These are phyloP conservation scores for Liriodendron chinense DNA, from an alignment of 164 flowering plant species.

Conservation along the genomic window DNA sequence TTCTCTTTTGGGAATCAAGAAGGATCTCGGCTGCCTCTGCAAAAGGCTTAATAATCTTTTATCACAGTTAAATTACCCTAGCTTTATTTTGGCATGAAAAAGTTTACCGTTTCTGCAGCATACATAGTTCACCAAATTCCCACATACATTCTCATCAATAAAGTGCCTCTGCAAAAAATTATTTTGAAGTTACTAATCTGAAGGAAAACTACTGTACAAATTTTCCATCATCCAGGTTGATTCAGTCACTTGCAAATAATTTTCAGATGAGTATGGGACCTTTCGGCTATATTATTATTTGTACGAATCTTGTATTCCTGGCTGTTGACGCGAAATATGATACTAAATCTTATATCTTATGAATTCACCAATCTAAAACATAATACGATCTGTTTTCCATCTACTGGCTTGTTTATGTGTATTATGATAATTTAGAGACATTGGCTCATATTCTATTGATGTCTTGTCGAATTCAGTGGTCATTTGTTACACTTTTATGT, in stretches of 20 bases:
- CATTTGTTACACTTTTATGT: too few relatives aligned
- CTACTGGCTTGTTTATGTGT: background rate
- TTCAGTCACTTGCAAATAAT: background rate
- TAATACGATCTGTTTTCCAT: too few relatives aligned
- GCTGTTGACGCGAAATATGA: too few relatives aligned
- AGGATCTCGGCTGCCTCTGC: background rate
- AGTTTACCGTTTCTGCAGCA: background rate
- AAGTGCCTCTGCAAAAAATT: background rate
- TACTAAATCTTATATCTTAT: background rate
- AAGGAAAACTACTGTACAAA: background rate
- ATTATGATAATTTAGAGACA: too few relatives aligned
- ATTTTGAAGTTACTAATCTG: background rate
- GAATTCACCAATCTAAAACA: background rate
- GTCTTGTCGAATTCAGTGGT: too few relatives aligned
- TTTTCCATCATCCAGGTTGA: background rate
- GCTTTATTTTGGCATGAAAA: background rate
- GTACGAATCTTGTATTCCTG: too few relatives aligned
- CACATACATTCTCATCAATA: background rate
- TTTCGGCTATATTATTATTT: too few relatives aligned
- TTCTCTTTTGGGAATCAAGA: too few relatives aligned
- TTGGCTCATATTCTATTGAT: too few relatives aligned
- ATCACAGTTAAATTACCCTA: background rate
- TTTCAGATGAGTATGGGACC: background rate
- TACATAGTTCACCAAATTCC: background rate
- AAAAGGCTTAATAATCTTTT: background rate